phyloP scores from a whole-genome alignment of 768 basidiomycete genomes.

The Hysterangium stoloniferum region DNA sequence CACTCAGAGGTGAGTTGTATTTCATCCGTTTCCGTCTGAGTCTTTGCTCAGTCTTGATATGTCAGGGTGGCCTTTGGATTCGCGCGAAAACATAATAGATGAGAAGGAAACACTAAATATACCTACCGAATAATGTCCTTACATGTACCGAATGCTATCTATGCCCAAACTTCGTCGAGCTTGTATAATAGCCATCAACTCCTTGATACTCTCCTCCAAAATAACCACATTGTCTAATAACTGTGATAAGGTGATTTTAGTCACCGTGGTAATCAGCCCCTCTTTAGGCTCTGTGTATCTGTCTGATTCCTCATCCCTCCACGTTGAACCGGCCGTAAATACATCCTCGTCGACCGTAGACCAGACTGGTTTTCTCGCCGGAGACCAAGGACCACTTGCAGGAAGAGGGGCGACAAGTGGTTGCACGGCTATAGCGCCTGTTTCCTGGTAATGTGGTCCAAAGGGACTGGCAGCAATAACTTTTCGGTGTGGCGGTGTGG shows the following conservation, averaged over 20 bases:
- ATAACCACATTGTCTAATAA: constrained; percentile 92
- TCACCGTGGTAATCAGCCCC: constrained; percentile 16
- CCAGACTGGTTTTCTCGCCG: constrained; percentile 44
- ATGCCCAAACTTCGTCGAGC: constrained; percentile 79
- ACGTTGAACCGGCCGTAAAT: constrained; percentile 42
- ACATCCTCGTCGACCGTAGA: constrained; percentile 63
- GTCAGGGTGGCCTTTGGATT: constrained; percentile 16
- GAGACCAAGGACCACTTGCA: constrained; percentile 55
- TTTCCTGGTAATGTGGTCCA: constrained; percentile 75
- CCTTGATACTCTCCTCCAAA: constrained; percentile 92
- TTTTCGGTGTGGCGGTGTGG: constrained; percentile 39
- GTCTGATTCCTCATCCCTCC: constrained; percentile 33
- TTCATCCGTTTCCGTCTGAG: background rate
- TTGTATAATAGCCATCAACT: constrained; percentile 78
- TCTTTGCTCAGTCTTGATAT: background rate
- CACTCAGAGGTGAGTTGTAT: constrained; percentile 13
- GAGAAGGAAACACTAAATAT: too few relatives aligned
- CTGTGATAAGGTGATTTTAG: constrained; percentile 66
- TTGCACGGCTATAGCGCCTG: constrained; percentile 61
- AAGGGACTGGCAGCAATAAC: constrained; percentile 67
- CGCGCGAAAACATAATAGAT: constrained; percentile 1
- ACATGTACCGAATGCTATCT: constrained; percentile 72
- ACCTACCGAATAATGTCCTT: constrained; percentile 2
- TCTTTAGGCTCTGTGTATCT: constrained; percentile 18
- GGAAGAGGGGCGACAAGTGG: constrained; percentile 59